Percentiles rank a stretch among this genome's conserved stretches.
phyloP scores from a whole-genome alignment of 371 early-diverging fungal genomes.

The Syncephalastrum contaminatum region DNA sequence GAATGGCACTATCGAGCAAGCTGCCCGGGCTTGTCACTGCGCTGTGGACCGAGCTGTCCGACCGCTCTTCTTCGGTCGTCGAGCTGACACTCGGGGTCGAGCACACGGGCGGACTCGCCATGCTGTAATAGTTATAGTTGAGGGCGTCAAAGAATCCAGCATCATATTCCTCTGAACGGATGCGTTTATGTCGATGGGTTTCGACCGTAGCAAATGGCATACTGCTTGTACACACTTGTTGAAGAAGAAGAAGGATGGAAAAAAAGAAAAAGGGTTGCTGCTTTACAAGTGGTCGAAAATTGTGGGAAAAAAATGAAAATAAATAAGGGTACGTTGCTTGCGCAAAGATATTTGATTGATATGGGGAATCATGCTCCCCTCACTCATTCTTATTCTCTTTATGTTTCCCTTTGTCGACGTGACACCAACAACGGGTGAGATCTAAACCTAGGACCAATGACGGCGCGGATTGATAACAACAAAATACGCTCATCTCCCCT shows the following conservation, averaged over 20 bases:
- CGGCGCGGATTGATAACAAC: too few species aligned
- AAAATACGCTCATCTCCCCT: too few species aligned
- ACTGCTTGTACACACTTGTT: too few species aligned
- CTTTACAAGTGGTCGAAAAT: slow-evolving; percentile 1
- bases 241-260: neutral
- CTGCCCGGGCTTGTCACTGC: slow-evolving; percentile 1
- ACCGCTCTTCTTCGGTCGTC: neutral
- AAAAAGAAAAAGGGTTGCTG: neutral
- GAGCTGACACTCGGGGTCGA: slow-evolving; percentile 1
- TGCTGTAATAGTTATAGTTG: slow-evolving; percentile 3
- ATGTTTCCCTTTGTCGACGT: too few species aligned
- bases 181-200: slow-evolving; percentile 11
- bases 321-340: slow-evolving; percentile 2
- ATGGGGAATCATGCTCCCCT: too few species aligned
- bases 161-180: neutral
- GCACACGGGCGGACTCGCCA: neutral
- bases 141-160: neutral
- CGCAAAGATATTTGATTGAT: neutral
- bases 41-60: neutral
- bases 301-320: neutral
- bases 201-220: neutral
- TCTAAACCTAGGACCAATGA: too few species aligned
- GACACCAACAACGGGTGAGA: too few species aligned
- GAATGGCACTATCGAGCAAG: too few species aligned
- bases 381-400: too few species aligned